phyloP scores from a whole-genome alignment of 2,329 filamentous ascomycete genomes.

The Xylariales sp. region DNA sequence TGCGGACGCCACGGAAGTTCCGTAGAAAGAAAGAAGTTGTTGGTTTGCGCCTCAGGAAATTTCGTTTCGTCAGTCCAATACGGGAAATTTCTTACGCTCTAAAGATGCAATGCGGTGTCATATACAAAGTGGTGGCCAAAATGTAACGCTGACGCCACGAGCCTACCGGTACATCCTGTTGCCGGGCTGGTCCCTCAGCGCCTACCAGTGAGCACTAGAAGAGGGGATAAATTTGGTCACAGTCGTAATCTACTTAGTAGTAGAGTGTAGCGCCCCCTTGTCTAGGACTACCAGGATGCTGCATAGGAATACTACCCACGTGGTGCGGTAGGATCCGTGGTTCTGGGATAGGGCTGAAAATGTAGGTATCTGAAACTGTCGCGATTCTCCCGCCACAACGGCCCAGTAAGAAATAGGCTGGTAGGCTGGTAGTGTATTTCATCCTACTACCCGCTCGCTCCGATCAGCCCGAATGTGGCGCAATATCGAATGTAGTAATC shows the following conservation, averaged over 20 bases:
- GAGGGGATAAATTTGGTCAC: constrained; percentile 19
- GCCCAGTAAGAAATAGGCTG: neutral
- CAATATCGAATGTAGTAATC: constrained; percentile 14
- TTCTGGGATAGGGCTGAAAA: constrained; percentile 33
- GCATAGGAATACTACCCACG: constrained; percentile 13
- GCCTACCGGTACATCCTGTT: constrained; percentile 6
- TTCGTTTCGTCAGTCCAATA: constrained; percentile 13
- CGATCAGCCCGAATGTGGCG: neutral
- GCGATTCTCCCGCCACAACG: neutral
- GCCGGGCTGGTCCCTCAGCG: neutral
- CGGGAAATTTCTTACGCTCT: constrained; percentile 3
- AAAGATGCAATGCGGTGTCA: neutral
- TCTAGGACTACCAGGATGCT: constrained; percentile 8
- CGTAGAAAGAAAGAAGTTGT: neutral
- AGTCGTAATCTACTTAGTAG: no score
- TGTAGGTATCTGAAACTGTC: constrained; percentile 1
- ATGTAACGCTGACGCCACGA: constrained; percentile 26
- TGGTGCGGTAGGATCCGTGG: constrained; percentile 21
- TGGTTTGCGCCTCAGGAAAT: constrained; percentile 16
- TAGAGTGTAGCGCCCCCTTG: constrained; percentile 16
- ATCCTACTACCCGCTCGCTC: neutral
- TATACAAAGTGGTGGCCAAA: constrained; percentile 23
- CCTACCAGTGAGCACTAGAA: neutral
- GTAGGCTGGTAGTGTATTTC: neutral
- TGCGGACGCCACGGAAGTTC: neutral